phyloP scores from a whole-genome alignment of 2,329 filamentous ascomycete species.

The Colletotrichum lentis region DNA sequence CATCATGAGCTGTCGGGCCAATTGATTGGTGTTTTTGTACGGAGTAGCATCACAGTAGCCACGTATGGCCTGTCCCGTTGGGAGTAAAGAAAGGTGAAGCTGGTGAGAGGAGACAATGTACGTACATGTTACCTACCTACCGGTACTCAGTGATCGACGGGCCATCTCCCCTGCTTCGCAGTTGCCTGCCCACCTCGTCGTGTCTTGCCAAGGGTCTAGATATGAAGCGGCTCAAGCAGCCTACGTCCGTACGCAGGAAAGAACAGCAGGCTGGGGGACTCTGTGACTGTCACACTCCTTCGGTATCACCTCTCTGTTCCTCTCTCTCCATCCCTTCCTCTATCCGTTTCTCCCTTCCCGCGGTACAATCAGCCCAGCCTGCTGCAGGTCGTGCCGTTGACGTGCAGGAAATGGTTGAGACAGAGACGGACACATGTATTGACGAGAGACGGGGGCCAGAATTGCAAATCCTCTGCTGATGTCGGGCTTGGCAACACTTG shows the following conservation, averaged over 20 bases:
- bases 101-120: not conserved
- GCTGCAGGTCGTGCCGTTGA: conserved; percentile 14
- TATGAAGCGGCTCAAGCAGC: not conserved
- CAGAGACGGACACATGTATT: conserved; percentile 6
- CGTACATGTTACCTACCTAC: not conserved
- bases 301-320: not conserved
- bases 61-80: not conserved
- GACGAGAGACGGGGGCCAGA: conserved; percentile 1
- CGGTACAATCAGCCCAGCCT: conserved; percentile 3
- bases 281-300: not conserved
- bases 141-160: not conserved
- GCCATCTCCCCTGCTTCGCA: not conserved
- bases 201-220: conserved; percentile 10
- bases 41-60: conserved; percentile 1
- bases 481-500: not conserved
- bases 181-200: not conserved
- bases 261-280: not conserved
- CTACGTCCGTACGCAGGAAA: not conserved
- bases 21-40: not conserved
- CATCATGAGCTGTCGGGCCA: not conserved
- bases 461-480: conserved; percentile 14
- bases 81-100: not conserved
- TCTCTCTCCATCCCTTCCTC: not conserved
- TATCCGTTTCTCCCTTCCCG: not conserved
- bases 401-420: conserved; percentile 18